phyloP scores from a whole-genome alignment of 257 asterid species.

The Buddleja alternifolia region DNA sequence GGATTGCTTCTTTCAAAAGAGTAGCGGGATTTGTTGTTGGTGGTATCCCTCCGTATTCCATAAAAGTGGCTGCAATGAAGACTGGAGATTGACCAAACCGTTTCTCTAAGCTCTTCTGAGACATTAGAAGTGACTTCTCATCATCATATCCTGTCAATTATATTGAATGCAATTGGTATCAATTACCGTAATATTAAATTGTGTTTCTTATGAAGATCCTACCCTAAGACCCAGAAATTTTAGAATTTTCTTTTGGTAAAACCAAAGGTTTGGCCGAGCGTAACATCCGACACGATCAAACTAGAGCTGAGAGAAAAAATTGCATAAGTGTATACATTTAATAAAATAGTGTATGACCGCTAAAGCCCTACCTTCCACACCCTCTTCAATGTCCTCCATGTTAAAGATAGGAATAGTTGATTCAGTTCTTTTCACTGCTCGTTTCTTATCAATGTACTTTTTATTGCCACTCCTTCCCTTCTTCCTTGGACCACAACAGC shows the following conservation, averaged over 20 bases:
- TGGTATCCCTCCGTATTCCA: slow-evolving; percentile 94
- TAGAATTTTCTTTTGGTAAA: not conserved
- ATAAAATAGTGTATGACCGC: too few relatives aligned
- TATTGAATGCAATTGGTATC: slow-evolving; percentile 17
- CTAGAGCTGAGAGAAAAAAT: not conserved
- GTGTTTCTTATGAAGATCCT: too few relatives aligned
- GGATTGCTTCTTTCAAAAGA: slow-evolving; percentile 95
- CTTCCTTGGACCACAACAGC: slow-evolving; percentile 70
- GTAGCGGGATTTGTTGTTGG: slow-evolving; percentile 77
- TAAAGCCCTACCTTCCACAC: slow-evolving; percentile 43
- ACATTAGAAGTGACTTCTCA: slow-evolving; percentile 88
- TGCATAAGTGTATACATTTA: not conserved
- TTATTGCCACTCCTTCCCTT: slow-evolving; percentile 43
- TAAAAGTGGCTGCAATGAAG: slow-evolving; percentile 88
- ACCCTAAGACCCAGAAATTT: not conserved
- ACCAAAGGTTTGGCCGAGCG: not conserved
- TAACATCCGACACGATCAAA: not conserved
- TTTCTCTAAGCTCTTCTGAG: slow-evolving; percentile 93
- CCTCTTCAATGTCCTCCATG: slow-evolving; percentile 49
- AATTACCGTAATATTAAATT: not conserved
- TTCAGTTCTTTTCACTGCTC: slow-evolving; percentile 44
- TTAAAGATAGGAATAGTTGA: slow-evolving; percentile 50
- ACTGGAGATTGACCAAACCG: slow-evolving; percentile 96
- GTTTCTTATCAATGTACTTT: slow-evolving; percentile 47
- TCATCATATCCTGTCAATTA: slow-evolving; percentile 77